These are phyloP conservation scores for Oxyria digyna DNA, from an alignment of 148 eudicot genomes.

Conservation along the genomic window DNA sequence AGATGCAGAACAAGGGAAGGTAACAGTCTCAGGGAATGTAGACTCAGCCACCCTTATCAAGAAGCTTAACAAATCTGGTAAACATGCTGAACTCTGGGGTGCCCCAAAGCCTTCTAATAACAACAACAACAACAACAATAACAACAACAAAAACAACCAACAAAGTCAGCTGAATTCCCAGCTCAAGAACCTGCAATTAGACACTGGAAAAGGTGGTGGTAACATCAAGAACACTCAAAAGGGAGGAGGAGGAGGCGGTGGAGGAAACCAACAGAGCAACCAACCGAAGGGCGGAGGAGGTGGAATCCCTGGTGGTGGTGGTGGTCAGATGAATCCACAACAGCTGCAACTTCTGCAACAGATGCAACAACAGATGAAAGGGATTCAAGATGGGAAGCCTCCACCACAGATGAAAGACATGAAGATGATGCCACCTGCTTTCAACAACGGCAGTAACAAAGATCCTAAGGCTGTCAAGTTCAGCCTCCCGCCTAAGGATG, in stretches of 20 bases:
- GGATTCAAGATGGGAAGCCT: conserved; percentile 15
- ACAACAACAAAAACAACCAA: conserved; percentile 13
- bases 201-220: conserved; percentile 14
- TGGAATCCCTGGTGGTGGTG: conserved; percentile 9
- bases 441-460: neutral
- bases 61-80: conserved; percentile 51
- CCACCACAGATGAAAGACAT: conserved; percentile 14
- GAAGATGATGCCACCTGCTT: conserved; percentile 13
- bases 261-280: conserved; percentile 4
- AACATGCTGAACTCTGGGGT: conserved; percentile 65
- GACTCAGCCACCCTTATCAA: conserved; percentile 49
- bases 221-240: conserved; percentile 8
- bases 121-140: conserved; percentile 13
- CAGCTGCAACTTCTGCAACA: conserved; percentile 23
- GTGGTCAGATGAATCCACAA: conserved; percentile 4
- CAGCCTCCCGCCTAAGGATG: conserved; percentile 8
- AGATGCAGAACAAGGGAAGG: conserved; percentile 63
- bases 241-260: conserved; percentile 11
- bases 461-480: conserved; percentile 16
- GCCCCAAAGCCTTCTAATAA: conserved; percentile 20
- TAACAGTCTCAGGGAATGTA: conserved; percentile 51
- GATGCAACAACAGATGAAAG: conserved; percentile 22
- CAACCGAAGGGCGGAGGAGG: conserved; percentile 21
- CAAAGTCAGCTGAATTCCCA: conserved; percentile 15
- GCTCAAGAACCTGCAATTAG: conserved; percentile 15